phyloP scores from a whole-genome alignment of 176 grass and related monocot genomes.

The Aegilops tauschii region DNA sequence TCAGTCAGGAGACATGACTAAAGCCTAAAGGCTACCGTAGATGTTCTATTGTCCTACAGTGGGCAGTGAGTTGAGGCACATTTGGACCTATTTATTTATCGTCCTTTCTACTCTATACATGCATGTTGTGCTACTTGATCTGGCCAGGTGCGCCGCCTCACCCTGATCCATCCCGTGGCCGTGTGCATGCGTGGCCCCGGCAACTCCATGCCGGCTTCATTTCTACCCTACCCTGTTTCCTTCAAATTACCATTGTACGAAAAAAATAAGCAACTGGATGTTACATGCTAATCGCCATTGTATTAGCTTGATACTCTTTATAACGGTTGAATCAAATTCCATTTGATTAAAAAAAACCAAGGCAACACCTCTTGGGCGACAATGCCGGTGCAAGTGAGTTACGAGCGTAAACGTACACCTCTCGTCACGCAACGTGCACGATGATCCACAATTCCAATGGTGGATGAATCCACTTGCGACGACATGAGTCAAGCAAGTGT shows the following conservation, averaged over 20 bases:
- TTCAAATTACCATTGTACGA: no score
- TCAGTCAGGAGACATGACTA: not conserved
- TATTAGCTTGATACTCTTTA: no score
- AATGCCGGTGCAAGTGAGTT: not conserved
- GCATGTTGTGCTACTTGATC: not conserved
- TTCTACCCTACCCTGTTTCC: no score
- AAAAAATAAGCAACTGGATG: no score
- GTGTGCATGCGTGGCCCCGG: not conserved
- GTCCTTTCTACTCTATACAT: no score
- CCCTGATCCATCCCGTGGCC: not conserved
- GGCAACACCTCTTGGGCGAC: no score
- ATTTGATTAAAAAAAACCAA: no score
- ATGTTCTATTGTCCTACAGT: not conserved
- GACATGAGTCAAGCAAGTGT: conserved; percentile 11
- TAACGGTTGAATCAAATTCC: no score
- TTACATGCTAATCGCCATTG: no score
- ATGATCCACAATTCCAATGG: not conserved
- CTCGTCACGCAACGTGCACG: not conserved
- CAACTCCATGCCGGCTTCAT: not conserved
- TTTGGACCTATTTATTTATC: no score
- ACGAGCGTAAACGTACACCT: not conserved
- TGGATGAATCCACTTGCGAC: not conserved
- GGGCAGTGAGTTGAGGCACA: not conserved
- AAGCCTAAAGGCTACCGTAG: not conserved
- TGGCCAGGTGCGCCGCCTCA: not conserved